phyloP scores from a whole-genome alignment of 805 yeast species.

The Lachancea sp. region DNA sequence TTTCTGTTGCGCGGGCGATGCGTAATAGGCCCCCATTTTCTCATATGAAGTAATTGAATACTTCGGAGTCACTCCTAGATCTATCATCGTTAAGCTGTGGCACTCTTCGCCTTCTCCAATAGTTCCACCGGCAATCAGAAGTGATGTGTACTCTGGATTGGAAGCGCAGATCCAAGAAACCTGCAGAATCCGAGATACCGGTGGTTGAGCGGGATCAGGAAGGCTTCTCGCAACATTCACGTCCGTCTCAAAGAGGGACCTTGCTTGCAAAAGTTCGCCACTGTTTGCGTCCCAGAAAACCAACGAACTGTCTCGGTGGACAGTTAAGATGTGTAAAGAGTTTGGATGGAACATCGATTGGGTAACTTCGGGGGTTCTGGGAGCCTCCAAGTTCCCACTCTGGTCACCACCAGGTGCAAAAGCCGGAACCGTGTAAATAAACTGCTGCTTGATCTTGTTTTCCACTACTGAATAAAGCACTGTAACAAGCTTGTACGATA shows the following conservation, averaged over 20 bases:
- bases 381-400: slow-evolving; percentile 17
- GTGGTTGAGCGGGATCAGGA: slow-evolving; percentile 10
- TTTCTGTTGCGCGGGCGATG: slow-evolving; percentile 49
- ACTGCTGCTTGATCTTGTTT: slow-evolving; percentile 48
- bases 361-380: slow-evolving; percentile 37
- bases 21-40: slow-evolving; percentile 72
- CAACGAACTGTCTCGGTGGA: slow-evolving; percentile 75
- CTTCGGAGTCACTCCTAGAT: slow-evolving; percentile 74
- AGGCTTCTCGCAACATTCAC: slow-evolving; percentile 46
- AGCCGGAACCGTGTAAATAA: slow-evolving; percentile 57
- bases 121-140: slow-evolving; percentile 63
- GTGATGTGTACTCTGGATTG: slow-evolving; percentile 74
- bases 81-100: slow-evolving; percentile 49
- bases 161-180: slow-evolving; percentile 73
- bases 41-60: slow-evolving; percentile 78
- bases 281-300: slow-evolving; percentile 90
- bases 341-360: slow-evolving; percentile 85
- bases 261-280: slow-evolving; percentile 67
- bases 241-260: slow-evolving; percentile 60
- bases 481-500: slow-evolving; percentile 66
- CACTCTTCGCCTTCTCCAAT: slow-evolving; percentile 36
- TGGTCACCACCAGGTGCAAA: slow-evolving; percentile 70
- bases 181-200: slow-evolving; percentile 37
- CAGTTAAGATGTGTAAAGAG: slow-evolving; percentile 75
- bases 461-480: slow-evolving; percentile 61